Conservation (phyloP, 441 rosid species). For the Metrosideros polymorpha region DNA sequence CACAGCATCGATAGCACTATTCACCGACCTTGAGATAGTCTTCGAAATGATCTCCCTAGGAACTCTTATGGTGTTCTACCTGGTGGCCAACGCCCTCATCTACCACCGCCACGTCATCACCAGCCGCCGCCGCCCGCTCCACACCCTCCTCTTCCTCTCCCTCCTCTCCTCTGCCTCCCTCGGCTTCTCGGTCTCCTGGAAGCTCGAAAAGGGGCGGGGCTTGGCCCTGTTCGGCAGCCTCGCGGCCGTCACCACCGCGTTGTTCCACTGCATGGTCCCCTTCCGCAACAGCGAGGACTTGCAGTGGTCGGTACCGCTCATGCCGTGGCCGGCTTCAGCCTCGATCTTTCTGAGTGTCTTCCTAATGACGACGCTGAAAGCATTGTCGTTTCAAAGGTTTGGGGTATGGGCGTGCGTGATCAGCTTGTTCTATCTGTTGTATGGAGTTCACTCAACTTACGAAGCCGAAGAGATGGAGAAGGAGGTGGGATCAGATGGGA, state of each 20-base stretch:
- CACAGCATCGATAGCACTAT: conserved; percentile 82
- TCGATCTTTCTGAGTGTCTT: conserved; percentile 70
- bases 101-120: conserved; percentile 45
- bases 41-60: conserved; percentile 64
- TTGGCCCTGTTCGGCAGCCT: conserved; percentile 27
- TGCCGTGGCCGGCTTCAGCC: conserved; percentile 89
- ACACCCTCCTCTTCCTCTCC: conserved; percentile 54
- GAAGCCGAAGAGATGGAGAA: conserved; percentile 60
- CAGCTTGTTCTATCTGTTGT: conserved; percentile 57
- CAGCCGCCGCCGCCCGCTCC: conserved; percentile 34
- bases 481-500: neutral
- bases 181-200: conserved; percentile 64
- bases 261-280: conserved; percentile 34
- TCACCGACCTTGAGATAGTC: conserved; percentile 65
- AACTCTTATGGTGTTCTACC: conserved; percentile 77
- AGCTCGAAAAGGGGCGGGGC: conserved; percentile 50
- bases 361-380: conserved; percentile 57
- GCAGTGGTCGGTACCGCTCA: conserved; percentile 73
- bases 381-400: conserved; percentile 49
- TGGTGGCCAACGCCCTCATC: conserved; percentile 85
- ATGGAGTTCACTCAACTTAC: conserved; percentile 83
- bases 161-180: conserved; percentile 46
- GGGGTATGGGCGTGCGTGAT: conserved; percentile 66
- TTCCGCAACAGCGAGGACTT: neutral
- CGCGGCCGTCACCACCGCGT: conserved; percentile 22